These are phyloP conservation scores for Phytophthora sp. DNA, from an alignment of 352 stramenopile genomes.

Conservation along the genomic window DNA sequence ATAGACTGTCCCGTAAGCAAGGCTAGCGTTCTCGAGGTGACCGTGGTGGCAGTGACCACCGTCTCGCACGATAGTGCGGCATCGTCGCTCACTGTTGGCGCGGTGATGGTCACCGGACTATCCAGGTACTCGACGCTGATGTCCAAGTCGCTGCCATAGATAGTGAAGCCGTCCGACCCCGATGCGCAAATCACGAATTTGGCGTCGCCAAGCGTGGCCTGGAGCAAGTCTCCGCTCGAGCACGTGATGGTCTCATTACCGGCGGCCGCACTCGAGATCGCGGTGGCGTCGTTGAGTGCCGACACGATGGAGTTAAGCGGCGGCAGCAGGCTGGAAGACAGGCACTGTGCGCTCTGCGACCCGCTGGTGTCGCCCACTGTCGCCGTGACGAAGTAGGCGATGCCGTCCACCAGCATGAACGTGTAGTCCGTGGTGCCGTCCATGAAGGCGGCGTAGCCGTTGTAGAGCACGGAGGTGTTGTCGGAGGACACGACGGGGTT, in stretches of 20 bases:
- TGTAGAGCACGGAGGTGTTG: conserved; percentile 31
- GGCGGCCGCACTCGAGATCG: conserved; percentile 7
- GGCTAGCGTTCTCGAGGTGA: conserved; percentile 12
- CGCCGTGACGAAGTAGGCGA: conserved; percentile 34
- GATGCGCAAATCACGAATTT: conserved; percentile 21
- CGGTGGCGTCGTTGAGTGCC: conserved; percentile 14
- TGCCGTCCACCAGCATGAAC: conserved; percentile 32
- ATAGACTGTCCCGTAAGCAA: conserved; percentile 14
- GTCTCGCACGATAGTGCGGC: conserved; percentile 15
- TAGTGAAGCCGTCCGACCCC: conserved; percentile 3
- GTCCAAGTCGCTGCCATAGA: conserved; percentile 20
- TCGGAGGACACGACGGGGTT: conserved; percentile 31
- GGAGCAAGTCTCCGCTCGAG: conserved; percentile 21
- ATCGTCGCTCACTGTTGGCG: conserved; percentile 7
- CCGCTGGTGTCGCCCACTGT: conserved; percentile 3
- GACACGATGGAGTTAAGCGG: conserved; percentile 21
- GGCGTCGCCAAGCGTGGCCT: conserved; percentile 17
- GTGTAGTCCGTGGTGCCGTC: conserved; percentile 24
- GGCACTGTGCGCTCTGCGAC: conserved; percentile 2
- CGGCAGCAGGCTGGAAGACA: conserved; percentile 11
- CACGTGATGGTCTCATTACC: conserved; percentile 20
- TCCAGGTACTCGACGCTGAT: conserved; percentile 20
- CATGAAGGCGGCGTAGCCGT: conserved; percentile 27
- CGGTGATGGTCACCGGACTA: conserved; percentile 9
- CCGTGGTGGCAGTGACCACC: conserved; percentile 8